Evolutionary conservation across 2,329 filamentous ascomycete genomes (phyloP).

Genomic region (Arthroderma uncinatum): DNA sequence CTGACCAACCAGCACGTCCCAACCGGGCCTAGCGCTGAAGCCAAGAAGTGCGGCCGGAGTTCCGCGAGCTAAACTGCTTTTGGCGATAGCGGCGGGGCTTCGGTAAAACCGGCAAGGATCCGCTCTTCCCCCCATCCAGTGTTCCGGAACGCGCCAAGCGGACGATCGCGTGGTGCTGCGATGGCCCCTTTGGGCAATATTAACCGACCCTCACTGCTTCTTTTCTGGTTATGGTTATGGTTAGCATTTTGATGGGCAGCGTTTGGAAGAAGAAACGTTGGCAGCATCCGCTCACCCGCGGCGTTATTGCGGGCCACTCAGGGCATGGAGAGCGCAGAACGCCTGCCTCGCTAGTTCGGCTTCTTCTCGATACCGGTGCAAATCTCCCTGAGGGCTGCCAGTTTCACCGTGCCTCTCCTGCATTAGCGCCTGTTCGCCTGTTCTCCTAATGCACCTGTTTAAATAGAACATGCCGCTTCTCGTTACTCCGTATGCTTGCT

Average conservation of each 20-base stretch:
- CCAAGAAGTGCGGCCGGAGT: background rate
- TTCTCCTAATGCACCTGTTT: too few species aligned
- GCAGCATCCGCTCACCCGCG: conserved; percentile 2
- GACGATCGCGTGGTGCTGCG: conserved; percentile 1
- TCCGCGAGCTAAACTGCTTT: background rate
- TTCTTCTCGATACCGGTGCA: background rate
- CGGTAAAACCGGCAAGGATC: conserved; percentile 5
- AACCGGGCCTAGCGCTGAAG: background rate
- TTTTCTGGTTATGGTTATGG: too few species aligned
- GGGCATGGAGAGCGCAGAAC: conserved; percentile 46
- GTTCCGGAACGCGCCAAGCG: conserved; percentile 4
- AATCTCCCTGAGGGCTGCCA: background rate
- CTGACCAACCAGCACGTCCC: background rate
- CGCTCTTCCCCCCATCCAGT: background rate
- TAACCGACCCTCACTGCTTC: background rate
- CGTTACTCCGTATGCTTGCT: background rate
- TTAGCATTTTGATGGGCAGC: background rate
- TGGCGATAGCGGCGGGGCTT: background rate
- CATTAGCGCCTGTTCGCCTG: background rate
- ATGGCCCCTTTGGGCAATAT: background rate
- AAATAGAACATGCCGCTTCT: too few species aligned
- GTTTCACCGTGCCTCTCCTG: conserved; percentile 2
- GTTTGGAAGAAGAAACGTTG: background rate
- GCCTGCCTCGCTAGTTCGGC: conserved; percentile 45
- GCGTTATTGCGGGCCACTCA: background rate